Base-by-base conservation (phyloP, 805 yeast species). In the Myxozyma geophila region DNA sequence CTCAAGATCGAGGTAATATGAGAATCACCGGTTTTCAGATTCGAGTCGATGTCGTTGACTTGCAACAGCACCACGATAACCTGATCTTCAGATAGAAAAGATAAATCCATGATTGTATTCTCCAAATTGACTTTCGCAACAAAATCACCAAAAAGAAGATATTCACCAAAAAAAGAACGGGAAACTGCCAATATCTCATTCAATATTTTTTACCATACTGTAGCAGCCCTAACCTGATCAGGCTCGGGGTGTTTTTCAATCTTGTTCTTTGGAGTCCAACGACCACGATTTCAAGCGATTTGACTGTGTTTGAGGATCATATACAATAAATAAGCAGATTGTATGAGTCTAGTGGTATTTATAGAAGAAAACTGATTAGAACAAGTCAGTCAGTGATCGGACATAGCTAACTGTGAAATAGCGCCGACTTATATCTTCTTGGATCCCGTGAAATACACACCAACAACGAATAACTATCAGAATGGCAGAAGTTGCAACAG, bases 401-500 rank as follows among this genome's bases (percentile, higher is more conserved):
- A 2, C 17, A n/a, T 43, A 6, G 19, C 47, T 43, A 43, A 43
- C 17, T 7, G 2, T 43, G 2, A 9, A 6, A 39, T 7, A 39
- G 41, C n/a, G n/a, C 6, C 41, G 41, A 39, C 13, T 39, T 19
- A 28, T 52, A 17, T 28, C 56, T 28, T 28, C 28, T 28, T 28
- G 28, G 5, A 28, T 28, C 28, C 28, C 28, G 28, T 28, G 23
- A 54, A 10, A 43, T 17, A 51, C 41, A 23, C 35, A 28, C 44
- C 17, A 51, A 51, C 17, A 8, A 21, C 21, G 19, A n/a, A 13
- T 12, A 48, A 35, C 7, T 7, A 19, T 52, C 23, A 33, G 37
- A 37, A 63, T 63, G 67, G 54, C 67, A 23, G 67, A 63, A 12
- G 46, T 43, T 10, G 36, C 47, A 33, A 39, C 52, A 6, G 60